These are phyloP conservation scores for Tuber indicum DNA, from an alignment of 495 filamentous ascomycete genomes.

Conservation along the genomic window DNA sequence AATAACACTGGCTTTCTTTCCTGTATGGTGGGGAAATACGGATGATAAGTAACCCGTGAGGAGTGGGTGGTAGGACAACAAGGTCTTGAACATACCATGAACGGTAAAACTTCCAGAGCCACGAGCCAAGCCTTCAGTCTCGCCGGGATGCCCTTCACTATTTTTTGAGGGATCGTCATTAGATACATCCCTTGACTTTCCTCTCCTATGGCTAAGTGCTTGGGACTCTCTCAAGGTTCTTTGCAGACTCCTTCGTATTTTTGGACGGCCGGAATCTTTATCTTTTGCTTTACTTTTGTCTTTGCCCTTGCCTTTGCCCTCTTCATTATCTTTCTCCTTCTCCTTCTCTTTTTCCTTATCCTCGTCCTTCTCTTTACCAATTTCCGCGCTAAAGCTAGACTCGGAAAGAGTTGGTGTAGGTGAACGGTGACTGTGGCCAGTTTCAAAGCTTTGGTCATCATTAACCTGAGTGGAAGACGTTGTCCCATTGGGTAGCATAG, in stretches of 20 bases:
- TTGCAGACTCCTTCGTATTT: constrained; percentile 81
- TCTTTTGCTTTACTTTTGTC: constrained; percentile 45
- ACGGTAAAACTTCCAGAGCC: constrained; percentile 85
- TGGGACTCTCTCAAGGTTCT: constrained; percentile 83
- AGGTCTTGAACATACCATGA: constrained; percentile 51
- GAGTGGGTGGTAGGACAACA: constrained; percentile 8
- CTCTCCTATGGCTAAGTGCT: constrained; percentile 58
- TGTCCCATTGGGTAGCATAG: constrained; percentile 26
- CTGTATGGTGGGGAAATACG: constrained; percentile 17
- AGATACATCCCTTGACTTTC: constrained; percentile 68
- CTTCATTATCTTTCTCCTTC: constrained; percentile 34
- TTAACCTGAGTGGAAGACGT: constrained; percentile 20
- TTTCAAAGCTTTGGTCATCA: constrained; percentile 35
- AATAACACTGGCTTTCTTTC: constrained; percentile 94
- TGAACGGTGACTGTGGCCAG: constrained; percentile 30
- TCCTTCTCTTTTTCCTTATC: constrained; percentile 36
- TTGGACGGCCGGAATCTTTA: constrained; percentile 50
- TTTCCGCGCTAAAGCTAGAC: constrained; percentile 41
- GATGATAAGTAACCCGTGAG: constrained; percentile 12
- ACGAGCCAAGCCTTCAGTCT: constrained; percentile 64
- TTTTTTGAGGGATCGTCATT: constrained; percentile 53
- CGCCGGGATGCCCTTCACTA: constrained; percentile 55
- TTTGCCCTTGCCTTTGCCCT: constrained; percentile 30
- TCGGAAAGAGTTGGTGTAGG: constrained; percentile 30
- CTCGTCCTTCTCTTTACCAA: constrained; percentile 44